Base-by-base conservation (phyloP, 1,139 yeast species). In the Lodderomyces beijingensis region DNA sequence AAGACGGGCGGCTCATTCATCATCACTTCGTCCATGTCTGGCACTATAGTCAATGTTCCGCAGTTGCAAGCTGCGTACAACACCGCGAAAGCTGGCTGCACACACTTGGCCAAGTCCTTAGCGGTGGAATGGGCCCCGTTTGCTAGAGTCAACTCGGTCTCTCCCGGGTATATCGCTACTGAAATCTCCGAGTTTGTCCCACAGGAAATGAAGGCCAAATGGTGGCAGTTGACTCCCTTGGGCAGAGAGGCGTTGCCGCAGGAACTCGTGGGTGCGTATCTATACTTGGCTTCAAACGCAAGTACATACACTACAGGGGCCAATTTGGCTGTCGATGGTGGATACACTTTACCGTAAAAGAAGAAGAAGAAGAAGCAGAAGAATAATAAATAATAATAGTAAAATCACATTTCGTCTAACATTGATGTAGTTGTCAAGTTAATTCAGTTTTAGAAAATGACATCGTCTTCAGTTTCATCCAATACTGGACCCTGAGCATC, bases 71-170 rank as follows among this genome's bases (percentile, higher is more conserved):
- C 86, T 31, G 88, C 89, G 14, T 85, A 85, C 65, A 85, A 85
- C 61, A 80, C 85, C 59, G 79, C 91, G 45, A 85, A 85, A 63
- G 93, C 95, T 15, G 95, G 91, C 34, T 86, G 82, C 31, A 74
- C 81, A 41, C 94, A 84, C 57, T 68, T 87, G 53, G 78, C 82
- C 39, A 79, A 74, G 58, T 77, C 89, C 2, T 67, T 86, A 41
- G 94, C 93, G 11, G 77, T 80, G 32, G 95, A 86, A 57, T 86
- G 95, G 94, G 86, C 94, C 23, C 68, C 74, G 35, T 74, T 78
- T 52, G 79, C 80, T 33, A 72, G 95, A 57, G 88, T 84, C 43
- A 85, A 85, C 62, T 65, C 87, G 18, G 59, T 85, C 34, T 79
- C 88, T 21, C 95, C 95, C 19, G 95, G 95, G 31, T 85, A 85